Evolutionary conservation across 169 alveolate genomes (phyloP).

Genomic region (Cryptosporidium tyzzeri): DNA sequence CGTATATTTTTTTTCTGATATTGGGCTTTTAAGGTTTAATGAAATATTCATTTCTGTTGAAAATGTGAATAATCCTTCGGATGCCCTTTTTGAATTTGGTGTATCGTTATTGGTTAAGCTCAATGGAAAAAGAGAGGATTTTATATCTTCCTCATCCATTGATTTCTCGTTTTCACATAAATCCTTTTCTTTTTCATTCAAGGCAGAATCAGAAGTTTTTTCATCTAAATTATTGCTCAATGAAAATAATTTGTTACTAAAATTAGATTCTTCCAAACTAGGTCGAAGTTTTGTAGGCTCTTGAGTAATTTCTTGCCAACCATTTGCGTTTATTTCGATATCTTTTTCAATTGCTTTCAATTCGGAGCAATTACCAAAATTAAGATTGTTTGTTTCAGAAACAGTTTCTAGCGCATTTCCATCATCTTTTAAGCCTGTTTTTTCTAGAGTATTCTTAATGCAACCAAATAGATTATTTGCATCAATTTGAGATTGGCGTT

Average conservation of each 20-base stretch:
- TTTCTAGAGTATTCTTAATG: neutral
- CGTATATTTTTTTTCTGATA: neutral
- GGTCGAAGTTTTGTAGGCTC: neutral
- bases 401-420: neutral
- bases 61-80: constrained; percentile 15
- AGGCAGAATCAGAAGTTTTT: neutral
- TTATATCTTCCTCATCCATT: neutral
- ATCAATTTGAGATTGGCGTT: neutral
- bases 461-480: neutral
- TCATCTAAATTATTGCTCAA: too few species aligned
- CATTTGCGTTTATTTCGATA: neutral
- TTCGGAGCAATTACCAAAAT: neutral
- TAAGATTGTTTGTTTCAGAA: neutral
- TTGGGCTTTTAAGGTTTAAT: neutral
- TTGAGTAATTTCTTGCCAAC: neutral
- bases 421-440: too few species aligned
- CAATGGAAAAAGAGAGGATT: constrained; percentile 3
- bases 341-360: neutral
- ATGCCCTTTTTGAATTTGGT: constrained; percentile 18
- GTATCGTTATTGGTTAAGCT: neutral
- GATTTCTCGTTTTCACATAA: neutral
- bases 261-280: neutral
- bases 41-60: constrained; percentile 19
- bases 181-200: neutral
- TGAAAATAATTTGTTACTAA: too few species aligned